Conservation (phyloP, 2,329 filamentous ascomycete species). For the Botrytis porri region DNA sequence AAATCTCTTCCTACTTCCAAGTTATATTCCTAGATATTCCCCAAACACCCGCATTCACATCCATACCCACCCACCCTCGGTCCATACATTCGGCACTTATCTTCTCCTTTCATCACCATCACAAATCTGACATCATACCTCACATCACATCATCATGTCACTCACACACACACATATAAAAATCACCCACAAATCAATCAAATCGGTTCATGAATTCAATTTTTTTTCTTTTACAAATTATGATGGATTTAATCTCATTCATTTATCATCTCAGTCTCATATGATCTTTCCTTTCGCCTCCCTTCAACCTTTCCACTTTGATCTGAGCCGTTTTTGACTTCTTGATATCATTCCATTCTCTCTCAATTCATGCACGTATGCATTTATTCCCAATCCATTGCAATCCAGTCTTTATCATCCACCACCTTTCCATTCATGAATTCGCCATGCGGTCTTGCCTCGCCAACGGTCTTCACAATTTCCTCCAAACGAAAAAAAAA, state of each 20-base stretch:
- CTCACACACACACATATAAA: not conserved
- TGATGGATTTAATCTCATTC: slow-evolving; percentile 9
- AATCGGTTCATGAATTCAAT: not conserved
- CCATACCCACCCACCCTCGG: not conserved
- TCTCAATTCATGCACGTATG: not conserved
- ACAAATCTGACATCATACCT: slow-evolving; percentile 1
- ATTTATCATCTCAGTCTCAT: slow-evolving; percentile 15
- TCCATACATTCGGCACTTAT: not conserved
- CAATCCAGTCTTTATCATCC: slow-evolving; percentile 9
- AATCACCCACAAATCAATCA: not conserved
- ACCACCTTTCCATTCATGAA: slow-evolving; percentile 6
- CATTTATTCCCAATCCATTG: not conserved
- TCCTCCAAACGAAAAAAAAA: not conserved
- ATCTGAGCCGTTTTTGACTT: not conserved
- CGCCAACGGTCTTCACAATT: not conserved
- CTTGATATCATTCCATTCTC: not conserved
- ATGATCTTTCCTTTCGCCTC: not conserved
- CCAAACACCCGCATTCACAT: not conserved
- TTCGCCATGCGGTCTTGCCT: not conserved
- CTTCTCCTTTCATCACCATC: not conserved
- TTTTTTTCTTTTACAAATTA: not conserved
- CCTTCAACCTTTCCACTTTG: not conserved
- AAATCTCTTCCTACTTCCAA: not conserved
- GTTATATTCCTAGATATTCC: not conserved
- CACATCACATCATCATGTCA: not conserved